Evolutionary conservation across 208 protist genomes (phyloP).

Genomic region (Zelonia costaricensis): DNA sequence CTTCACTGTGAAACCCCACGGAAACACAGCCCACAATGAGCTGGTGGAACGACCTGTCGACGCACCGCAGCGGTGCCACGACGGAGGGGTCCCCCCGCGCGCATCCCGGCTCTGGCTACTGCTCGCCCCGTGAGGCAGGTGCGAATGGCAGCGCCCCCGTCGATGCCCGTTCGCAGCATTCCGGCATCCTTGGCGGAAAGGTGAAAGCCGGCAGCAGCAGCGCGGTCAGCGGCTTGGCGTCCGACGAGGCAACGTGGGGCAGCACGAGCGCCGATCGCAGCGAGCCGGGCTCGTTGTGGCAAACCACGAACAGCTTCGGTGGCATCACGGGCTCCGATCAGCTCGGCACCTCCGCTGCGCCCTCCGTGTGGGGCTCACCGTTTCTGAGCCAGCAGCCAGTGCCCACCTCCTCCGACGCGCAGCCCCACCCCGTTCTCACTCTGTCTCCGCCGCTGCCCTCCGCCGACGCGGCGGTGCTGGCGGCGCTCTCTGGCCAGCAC

Average conservation of each 20-base stretch:
- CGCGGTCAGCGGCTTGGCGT: neutral
- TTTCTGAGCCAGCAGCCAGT: neutral
- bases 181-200: too few relatives aligned
- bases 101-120: neutral
- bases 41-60: conserved; percentile 34
- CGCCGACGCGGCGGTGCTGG: neutral
- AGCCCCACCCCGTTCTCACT: neutral
- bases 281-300: conserved; percentile 18
- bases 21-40: conserved; percentile 10
- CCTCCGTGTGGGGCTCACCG: conserved; percentile 6
- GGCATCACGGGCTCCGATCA: conserved; percentile 13
- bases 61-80: conserved; percentile 11
- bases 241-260: conserved; percentile 12
- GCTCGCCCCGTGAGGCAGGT: neutral
- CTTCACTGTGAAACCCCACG: neutral
- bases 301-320: conserved; percentile 9
- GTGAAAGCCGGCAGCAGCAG: neutral
- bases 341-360: conserved; percentile 7
- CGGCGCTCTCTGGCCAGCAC: neutral
- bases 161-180: neutral
- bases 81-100: conserved; percentile 6
- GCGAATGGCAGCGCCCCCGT: neutral
- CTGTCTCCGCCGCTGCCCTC: neutral
- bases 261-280: neutral
- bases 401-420: neutral